Base-by-base conservation (phyloP, 1,284 basidiomycete genomes). In the Puccinia triticina region DNA sequence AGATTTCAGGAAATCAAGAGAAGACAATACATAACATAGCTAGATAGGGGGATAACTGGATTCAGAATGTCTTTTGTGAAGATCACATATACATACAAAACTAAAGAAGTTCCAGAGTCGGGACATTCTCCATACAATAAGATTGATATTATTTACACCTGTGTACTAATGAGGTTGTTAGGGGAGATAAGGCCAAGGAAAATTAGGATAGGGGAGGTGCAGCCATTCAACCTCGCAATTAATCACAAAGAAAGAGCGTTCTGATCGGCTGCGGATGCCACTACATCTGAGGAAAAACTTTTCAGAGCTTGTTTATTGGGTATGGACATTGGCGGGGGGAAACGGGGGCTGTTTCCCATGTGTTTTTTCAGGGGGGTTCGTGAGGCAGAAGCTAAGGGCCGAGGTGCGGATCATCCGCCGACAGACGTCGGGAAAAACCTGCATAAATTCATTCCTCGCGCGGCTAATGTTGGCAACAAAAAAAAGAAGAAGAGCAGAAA, bases 381-480 rank as follows among this genome's bases (percentile, higher is more conserved):
- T 4, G 4, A 7, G 4, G 4, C 40, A 43, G 40, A 43, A 43
- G 12, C 4, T 4, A 43, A 43, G 12, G 4, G 4, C 12, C 4
- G 40, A 43, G 40, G 21, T 37, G 40, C 43, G 21, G 16, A 69
- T 69, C 16, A 66, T 66, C 18, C 8, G 43, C 66, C 11, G 12
- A 46, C 1, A 43, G 23, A 48, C 12, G 48, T 69, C 23, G 7
- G 3, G 40, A 69, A 23, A 46, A 48, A 26, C 66, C 40, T 21
- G 23, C 14, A 48, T 1, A 66, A 66, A 40, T 37, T 23, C 64
- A 12, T 66, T 32, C 29, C 12, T 66, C 21, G 21, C 40, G 43
- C 37, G 66, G 21, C 43, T 69, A 69, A 69, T 69, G n/a, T 16
- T 69, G 66, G 66, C 43, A 69, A 69, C 66, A 69, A 69, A 37